These are phyloP conservation scores for Metschnikowia gruessii DNA, from an alignment of 805 yeast species.

Conservation along the genomic window DNA sequence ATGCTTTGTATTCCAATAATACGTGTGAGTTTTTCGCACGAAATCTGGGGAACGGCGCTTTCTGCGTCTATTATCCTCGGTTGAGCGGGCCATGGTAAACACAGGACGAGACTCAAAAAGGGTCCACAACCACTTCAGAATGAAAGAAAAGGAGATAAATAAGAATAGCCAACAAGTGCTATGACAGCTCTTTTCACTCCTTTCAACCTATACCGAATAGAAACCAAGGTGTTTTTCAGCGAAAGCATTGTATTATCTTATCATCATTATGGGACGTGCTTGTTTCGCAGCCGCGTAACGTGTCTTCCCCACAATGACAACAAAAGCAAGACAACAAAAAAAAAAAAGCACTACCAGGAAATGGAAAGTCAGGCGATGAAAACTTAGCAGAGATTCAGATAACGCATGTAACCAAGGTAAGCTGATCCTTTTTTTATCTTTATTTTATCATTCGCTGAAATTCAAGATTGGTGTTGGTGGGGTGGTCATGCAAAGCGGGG, in stretches of 20 bases:
- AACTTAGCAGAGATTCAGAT: too few species aligned
- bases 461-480: not conserved
- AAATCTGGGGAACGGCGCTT: constrained; percentile 15
- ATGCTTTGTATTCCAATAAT: constrained; percentile 5
- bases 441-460: not conserved
- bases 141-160: not conserved
- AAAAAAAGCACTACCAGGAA: not conserved
- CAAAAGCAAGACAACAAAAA: too few species aligned
- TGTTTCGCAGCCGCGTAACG: not conserved
- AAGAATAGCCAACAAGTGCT: too few species aligned
- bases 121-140: not conserved
- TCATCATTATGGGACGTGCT: not conserved
- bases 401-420: too few species aligned
- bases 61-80: constrained; percentile 12
- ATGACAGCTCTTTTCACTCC: too few species aligned
- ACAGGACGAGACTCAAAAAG: not conserved
- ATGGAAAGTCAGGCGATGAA: not conserved
- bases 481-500: not conserved
- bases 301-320: too few species aligned
- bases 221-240: too few species aligned
- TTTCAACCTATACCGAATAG: too few species aligned
- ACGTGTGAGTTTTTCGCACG: constrained; percentile 9
- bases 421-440: too few species aligned
- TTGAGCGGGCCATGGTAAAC: constrained; percentile 7
- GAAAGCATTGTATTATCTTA: too few species aligned